These are phyloP conservation scores for Pichia kluyveri DNA, from an alignment of 805 yeast species.

Conservation along the genomic window DNA sequence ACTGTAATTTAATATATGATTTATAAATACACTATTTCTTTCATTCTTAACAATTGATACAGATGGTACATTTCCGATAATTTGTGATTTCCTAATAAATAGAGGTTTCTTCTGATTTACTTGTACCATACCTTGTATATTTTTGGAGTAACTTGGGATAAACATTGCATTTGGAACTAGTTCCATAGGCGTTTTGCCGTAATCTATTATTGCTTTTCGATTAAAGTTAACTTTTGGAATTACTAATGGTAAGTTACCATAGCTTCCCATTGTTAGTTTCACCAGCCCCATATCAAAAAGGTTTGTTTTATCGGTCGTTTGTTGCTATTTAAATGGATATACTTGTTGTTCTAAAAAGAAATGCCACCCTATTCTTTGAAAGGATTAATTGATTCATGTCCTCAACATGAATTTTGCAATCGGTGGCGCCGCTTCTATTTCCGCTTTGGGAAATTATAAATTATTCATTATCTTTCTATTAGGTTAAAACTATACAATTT, in stretches of 20 bases:
- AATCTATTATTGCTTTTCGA: neutral
- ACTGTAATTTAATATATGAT: neutral
- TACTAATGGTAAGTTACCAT: neutral
- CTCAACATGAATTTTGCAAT: neutral
- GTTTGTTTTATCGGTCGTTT: constrained; percentile 31
- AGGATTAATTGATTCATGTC: neutral
- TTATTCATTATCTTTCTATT: too few species aligned
- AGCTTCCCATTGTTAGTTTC: neutral
- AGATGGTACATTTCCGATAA: too few species aligned
- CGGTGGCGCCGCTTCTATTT: neutral
- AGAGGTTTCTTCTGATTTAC: too few species aligned
- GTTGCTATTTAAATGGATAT: too few species aligned
- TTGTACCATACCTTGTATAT: too few species aligned
- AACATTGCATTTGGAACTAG: neutral
- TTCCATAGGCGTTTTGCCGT: neutral
- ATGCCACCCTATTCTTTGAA: neutral
- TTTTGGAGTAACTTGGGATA: neutral
- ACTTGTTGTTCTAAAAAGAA: too few species aligned
- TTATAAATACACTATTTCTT: neutral
- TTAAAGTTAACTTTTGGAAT: neutral
- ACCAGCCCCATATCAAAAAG: constrained; percentile 23
- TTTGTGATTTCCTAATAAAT: too few species aligned
- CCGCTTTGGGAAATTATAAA: neutral
- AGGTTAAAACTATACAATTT: too few species aligned
- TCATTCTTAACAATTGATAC: too few species aligned